Base-by-base conservation (phyloP, 768 basidiomycete genomes). In the Mycena galopus region DNA sequence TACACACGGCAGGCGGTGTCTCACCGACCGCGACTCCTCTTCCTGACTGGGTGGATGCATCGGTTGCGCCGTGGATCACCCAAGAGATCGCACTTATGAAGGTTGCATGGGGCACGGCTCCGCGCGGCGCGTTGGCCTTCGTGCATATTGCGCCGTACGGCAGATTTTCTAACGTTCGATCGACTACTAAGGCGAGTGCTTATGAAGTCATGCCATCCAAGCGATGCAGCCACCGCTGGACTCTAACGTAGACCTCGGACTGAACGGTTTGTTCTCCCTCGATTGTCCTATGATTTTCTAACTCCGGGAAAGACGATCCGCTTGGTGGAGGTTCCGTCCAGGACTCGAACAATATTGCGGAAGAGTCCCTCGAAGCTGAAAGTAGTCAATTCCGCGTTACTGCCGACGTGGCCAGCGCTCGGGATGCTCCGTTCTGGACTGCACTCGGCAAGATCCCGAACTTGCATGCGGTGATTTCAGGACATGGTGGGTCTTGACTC, bases 391-490 rank as follows among this genome's bases (percentile, higher is more conserved):
- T 39, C 17, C n/a, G 11, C n/a, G 32, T 32, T 5, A 23, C 35
- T 8, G 21, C 44, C 8, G 44, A 21, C n/a, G 21, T 9, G 17
- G 44, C 44, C 44, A 27, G 29, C 19, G 55, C 58, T 10, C 87
- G 87, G 59, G 92, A 94, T 75, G 74, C 80, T 33, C 82, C 86
- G 0, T 95, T 92, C 82, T 94, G 90, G 91, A 81, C 88, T 51
- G 82, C 91, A 0, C 78, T 93, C 58, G 91, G 87, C 50, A 78
- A 78, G 23, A 83, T 94, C 73, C 88, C 88, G 80, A 93, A 93
- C 73, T 79, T 94, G 8, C 89, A 89, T 59, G 92, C 88, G 0
- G 86, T 93, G 44, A 83, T 94, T 30, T 93, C 91, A 3, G 93
- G 93, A 50, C 93, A 94, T 67, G 92, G 92, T 92, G 70, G 42